Evolutionary conservation across 768 basidiomycete genomes (phyloP), one percentile per base, ranked within the genome.

Genomic region (Paxillus rubicundulus): DNA sequence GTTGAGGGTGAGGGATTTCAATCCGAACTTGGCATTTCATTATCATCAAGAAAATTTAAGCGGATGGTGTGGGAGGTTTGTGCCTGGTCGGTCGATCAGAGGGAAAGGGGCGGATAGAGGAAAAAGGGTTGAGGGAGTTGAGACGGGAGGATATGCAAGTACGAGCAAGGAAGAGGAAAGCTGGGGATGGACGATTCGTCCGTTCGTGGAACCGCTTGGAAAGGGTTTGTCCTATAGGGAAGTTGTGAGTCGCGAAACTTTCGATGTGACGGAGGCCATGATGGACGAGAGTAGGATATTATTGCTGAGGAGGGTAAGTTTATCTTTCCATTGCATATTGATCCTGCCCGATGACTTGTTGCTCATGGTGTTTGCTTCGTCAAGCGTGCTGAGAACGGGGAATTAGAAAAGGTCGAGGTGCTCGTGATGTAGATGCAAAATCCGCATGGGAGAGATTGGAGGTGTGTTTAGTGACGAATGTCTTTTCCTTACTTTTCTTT

Each of bases 241-340:
- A 64, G 70, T 77, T 18, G 64, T 79, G 28, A 81, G 77, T 58
- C 63, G 75, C 58, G 74, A 80, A 47, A 67, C 62, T 17, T 79
- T 75, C 54, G 72, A 77, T 56, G 75, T 79, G 39, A 79, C 77
- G 45, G 79, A 81, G 62, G 79, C 78, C 46, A 81, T 81, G 80
- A 77, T 81, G 74, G 81, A 81, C 61, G 79, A 79, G 56, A 73
- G 71, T 55, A 62, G 79, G 52, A 55, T 82, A 45, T 63, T 81
- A 51, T 59, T 82, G 45, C 64, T 81, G 39, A 76, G 43, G 16
- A 37, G 47, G n/a, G 50, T 50, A 77, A 72, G 79, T 80, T 43
- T 6, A 20, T 47, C 9, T 32, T 10, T 12, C 36, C 30, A 9
- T 18, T 6, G 1, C n/a, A 14, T 36, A 9, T 32, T 10, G 6